A percentile compares a stretch with the other conserved stretches of the same genome.
phyloP scores from a whole-genome alignment of 345 rosid species.

The Brassica incana region DNA sequence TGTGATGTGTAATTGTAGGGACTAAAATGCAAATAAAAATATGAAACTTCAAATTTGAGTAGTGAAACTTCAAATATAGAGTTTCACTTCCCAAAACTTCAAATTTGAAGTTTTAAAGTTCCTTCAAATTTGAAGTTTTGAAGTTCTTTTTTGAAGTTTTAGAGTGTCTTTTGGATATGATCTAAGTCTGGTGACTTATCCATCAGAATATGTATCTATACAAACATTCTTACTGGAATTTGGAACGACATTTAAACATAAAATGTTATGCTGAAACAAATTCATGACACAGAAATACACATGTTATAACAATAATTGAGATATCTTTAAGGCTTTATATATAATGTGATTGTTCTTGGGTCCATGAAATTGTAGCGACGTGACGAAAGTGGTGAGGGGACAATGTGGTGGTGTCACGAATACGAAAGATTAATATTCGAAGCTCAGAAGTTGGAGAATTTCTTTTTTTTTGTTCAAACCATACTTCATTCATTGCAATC shows the following conservation, averaged over 20 bases:
- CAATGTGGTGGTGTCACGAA: conserved; percentile 35
- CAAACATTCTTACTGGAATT: not conserved
- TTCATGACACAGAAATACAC: conserved; percentile 14
- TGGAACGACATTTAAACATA: conserved; percentile 10
- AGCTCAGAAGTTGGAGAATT: conserved; percentile 21
- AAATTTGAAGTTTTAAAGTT: no score
- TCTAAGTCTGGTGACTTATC: no score
- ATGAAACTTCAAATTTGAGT: no score
- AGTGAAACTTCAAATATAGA: no score
- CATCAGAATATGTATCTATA: not conserved
- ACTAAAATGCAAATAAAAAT: no score
- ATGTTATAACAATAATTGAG: conserved; percentile 32
- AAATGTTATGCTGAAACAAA: conserved; percentile 9
- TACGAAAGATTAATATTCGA: conserved; percentile 29
- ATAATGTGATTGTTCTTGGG: conserved; percentile 17
- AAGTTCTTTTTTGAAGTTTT: no score
- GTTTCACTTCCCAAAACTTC: no score
- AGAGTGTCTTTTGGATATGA: no score
- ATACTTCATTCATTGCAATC: no score
- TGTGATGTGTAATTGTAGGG: no score
- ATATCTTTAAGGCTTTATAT: not conserved
- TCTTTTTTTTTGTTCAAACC: no score
- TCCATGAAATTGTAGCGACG: conserved; percentile 33
- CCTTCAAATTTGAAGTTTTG: no score
- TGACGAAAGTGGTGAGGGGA: conserved; percentile 33